phyloP scores from a whole-genome alignment of 2,329 filamentous ascomycete genomes.

The Zarea fungicola region DNA sequence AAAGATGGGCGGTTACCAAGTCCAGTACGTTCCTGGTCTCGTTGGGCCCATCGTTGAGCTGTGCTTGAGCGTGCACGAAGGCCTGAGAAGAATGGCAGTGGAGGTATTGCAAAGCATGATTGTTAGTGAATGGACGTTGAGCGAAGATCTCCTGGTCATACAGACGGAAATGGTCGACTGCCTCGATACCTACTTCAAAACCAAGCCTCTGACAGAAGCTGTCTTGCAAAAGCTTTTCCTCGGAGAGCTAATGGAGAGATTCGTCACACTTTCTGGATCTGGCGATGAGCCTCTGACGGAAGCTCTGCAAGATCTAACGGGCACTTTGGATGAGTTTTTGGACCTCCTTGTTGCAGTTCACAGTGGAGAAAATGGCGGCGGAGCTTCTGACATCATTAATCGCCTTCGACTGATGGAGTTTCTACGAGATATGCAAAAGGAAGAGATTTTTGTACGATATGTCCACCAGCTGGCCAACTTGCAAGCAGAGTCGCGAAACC shows the following conservation, averaged over 20 bases:
- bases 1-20: conserved; percentile 93
- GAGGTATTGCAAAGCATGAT: conserved; percentile 97
- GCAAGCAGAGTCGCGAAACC: conserved; percentile 70
- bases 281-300: conserved; percentile 68
- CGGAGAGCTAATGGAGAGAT: conserved; percentile 74
- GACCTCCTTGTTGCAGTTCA: conserved; percentile 89
- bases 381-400: conserved; percentile 80
- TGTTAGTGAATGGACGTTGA: conserved; percentile 94
- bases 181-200: conserved; percentile 83
- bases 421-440: conserved; percentile 91
- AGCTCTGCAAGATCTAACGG: conserved; percentile 73
- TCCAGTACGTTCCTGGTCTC: conserved; percentile 91
- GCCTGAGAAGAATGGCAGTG: conserved; percentile 81
- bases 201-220: conserved; percentile 79
- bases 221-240: conserved; percentile 92
- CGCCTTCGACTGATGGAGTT: conserved; percentile 92
- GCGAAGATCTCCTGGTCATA: conserved; percentile 83
- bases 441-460: conserved; percentile 94
- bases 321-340: conserved; percentile 82
- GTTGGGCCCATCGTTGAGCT: conserved; percentile 90
- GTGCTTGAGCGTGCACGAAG: conserved; percentile 92
- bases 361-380: conserved; percentile 64
- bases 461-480: conserved; percentile 83
- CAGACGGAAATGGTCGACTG: conserved; percentile 97
- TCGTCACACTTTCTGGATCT: conserved; percentile 62